phyloP scores from a whole-genome alignment of 306 rosid genomes.

The Castanea crenata region DNA sequence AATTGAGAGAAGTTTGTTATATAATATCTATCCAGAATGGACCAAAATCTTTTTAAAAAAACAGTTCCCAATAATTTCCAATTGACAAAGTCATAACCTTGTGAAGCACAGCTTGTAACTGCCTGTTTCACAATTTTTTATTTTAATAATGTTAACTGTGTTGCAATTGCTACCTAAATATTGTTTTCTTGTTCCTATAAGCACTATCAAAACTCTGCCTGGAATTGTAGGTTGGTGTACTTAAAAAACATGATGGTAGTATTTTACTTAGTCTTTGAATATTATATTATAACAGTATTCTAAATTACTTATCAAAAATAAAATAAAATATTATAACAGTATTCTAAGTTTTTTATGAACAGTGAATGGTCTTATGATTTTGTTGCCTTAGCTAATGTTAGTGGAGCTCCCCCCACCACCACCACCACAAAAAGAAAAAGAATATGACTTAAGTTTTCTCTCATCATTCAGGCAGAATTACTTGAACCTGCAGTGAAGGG shows the following conservation, averaged over 20 bases:
- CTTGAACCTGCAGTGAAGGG: conserved; percentile 61
- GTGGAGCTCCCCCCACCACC: not conserved
- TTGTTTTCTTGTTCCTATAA: not conserved
- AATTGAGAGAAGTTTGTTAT: not conserved
- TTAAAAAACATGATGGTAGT: not conserved
- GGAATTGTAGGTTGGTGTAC: not conserved
- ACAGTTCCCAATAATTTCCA: too few species aligned
- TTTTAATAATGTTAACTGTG: not conserved
- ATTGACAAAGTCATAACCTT: not conserved
- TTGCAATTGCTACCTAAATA: not conserved
- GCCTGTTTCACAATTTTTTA: not conserved
- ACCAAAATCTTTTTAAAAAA: too few species aligned
- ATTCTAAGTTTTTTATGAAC: not conserved
- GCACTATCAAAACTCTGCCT: not conserved
- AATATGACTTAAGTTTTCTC: not conserved
- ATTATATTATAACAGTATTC: not conserved
- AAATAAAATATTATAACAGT: not conserved
- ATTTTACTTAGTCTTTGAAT: not conserved
- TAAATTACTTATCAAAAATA: not conserved
- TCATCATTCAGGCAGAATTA: conserved; percentile 42
- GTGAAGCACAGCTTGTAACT: not conserved
- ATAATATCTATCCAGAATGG: not conserved
- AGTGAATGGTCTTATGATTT: not conserved
- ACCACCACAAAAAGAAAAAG: not conserved
- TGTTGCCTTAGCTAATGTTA: not conserved